Percentiles rank a stretch among this genome's conserved stretches.
Evolutionary conservation across 2,329 filamentous ascomycete species (phyloP).

Genomic region (Fusarium piperis): DNA sequence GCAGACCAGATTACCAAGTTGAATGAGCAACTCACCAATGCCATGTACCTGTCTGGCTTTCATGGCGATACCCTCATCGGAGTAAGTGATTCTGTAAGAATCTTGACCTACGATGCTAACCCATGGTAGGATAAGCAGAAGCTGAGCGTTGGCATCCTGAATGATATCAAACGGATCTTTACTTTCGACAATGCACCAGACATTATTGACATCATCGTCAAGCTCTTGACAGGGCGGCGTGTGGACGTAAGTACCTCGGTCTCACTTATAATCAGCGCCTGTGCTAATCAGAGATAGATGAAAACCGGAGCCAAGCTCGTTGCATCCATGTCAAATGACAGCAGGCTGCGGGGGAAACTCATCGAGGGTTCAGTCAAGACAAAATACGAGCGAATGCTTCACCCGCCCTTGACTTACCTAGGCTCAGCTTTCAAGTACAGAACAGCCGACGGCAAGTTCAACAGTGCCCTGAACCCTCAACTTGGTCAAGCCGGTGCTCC

Average conservation of each 20-base stretch:
- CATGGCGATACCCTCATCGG: background rate
- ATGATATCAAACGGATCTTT: background rate
- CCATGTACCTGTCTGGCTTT: background rate
- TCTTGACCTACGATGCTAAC: background rate
- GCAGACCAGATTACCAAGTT: background rate
- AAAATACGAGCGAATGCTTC: background rate
- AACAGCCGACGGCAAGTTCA: slow-evolving; percentile 43
- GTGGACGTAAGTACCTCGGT: background rate
- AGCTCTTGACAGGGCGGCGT: background rate
- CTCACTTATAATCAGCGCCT: background rate
- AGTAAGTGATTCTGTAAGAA: background rate
- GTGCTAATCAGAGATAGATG: background rate
- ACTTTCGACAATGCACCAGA: background rate
- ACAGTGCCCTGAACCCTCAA: slow-evolving; percentile 41
- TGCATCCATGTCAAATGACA: slow-evolving; percentile 11
- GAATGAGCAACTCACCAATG: background rate
- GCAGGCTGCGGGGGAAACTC: background rate
- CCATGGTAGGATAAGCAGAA: background rate
- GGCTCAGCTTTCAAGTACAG: slow-evolving; percentile 40
- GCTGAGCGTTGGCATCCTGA: background rate
- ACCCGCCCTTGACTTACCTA: slow-evolving; percentile 29
- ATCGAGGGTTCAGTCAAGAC: slow-evolving; percentile 1
- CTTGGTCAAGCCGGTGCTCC: slow-evolving; percentile 44
- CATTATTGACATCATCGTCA: background rate
- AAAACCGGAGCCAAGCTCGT: slow-evolving; percentile 5